Evolutionary conservation across 1,284 basidiomycete genomes (phyloP), one percentile per base, ranked within the genome.

Genomic region (Puccinia coronata): DNA sequence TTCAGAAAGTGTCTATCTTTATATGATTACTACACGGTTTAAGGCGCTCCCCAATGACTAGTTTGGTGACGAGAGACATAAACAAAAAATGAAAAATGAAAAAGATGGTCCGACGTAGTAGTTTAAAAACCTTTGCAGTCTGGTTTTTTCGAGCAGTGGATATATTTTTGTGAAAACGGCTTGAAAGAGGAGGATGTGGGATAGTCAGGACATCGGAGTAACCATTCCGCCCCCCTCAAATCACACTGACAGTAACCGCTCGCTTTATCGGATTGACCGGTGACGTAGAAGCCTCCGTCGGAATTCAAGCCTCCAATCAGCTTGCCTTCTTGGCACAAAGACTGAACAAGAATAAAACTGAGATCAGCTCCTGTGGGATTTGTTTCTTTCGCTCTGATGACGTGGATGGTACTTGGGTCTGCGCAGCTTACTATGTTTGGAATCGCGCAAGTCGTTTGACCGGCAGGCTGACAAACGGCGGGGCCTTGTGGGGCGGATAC

Each of bases 261-360:
- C 28, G 57, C 57, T 25, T 34, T 28, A 4, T 59, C 28, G 28
- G 57, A 6, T 59, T 16, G 2, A 59, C 31, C 57, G 9, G 57
- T 31, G 28, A 59, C 57, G 57, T 12, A 59, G 28, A 59, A 59
- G 11, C 28, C 57, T 59, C 57, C 57, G 28, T 59, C 28, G 8
- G 57, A 34, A 59, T 59, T 59, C 57, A 59, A 59, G 57, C 28
- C 8, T 5, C 57, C 57, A 18, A 59, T 31, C 18, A 31, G 57
- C 57, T 59, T 59, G 57, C 57, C 57, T 31, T n/a, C 12, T 25
- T 59, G 57, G 28, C 57, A 59, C 57, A 59, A 34, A 59, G 28
- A 59, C 57, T 59, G 57, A 18, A 59, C 9, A 47, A 34, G n/a
- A n/a, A n/a, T n/a, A 59, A 57, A 5, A 59, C 9, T 25, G 14